These are phyloP conservation scores for Cryptococcus neoformans DNA, from an alignment of 1,284 basidiomycete species.

Conservation along the genomic window DNA sequence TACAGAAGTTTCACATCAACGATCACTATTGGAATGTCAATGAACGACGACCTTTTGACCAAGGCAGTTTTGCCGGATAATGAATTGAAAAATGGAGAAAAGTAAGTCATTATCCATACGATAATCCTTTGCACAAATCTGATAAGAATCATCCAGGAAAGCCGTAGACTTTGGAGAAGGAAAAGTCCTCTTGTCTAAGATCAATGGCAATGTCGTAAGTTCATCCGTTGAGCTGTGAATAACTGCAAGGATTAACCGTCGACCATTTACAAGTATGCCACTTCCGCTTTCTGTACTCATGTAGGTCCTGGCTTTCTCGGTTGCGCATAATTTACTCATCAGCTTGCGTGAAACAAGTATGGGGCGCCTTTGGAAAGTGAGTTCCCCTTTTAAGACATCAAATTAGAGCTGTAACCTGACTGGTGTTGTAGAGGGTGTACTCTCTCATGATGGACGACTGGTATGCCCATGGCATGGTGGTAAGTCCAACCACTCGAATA, in stretches of 20 bases:
- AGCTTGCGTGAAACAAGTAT: conserved; percentile 23
- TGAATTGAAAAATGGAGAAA: conserved; percentile 69
- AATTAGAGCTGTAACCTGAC: too few species aligned
- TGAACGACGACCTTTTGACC: conserved; percentile 13
- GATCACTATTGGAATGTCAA: not conserved
- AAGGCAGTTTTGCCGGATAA: conserved; percentile 39
- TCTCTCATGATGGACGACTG: conserved; percentile 73
- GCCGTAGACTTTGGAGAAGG: conserved; percentile 74
- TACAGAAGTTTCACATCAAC: not conserved
- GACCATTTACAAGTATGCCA: conserved; percentile 54
- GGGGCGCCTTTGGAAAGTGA: conserved; percentile 41
- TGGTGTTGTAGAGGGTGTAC: conserved; percentile 67
- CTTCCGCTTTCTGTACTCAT: conserved; percentile 84
- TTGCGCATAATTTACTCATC: conserved; percentile 1
- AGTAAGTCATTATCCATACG: too few species aligned
- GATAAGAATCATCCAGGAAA: conserved; percentile 24
- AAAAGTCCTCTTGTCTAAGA: conserved; percentile 73
- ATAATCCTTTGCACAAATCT: not conserved
- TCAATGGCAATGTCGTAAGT: conserved; percentile 60
- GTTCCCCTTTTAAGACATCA: too few species aligned
- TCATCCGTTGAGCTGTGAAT: not conserved
- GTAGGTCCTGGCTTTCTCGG: conserved; percentile 18
- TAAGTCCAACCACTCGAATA: conserved; percentile 35
- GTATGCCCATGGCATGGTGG: conserved; percentile 90
- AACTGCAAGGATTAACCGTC: conserved; percentile 46